Evolutionary conservation across 108 stramenopile genomes (phyloP).

Genomic region (Nitzschia inconspicua): DNA sequence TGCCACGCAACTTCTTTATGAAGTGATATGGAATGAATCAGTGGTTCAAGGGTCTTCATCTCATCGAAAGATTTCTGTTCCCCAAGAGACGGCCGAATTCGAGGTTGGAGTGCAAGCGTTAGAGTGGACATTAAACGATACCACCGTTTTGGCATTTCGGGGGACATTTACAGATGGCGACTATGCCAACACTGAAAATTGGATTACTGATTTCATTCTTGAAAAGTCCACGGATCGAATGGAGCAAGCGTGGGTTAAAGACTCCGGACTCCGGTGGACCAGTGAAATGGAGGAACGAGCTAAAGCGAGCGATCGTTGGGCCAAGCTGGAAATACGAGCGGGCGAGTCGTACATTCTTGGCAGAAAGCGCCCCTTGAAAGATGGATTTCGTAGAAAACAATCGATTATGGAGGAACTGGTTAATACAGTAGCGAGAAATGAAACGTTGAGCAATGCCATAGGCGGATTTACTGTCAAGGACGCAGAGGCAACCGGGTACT

Average conservation of each 20-base stretch:
- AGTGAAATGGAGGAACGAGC: slow-evolving; percentile 2
- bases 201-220: slow-evolving; percentile 1
- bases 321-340: background rate
- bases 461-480: background rate
- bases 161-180: slow-evolving; percentile 5
- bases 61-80: background rate
- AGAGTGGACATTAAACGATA: slow-evolving; percentile 5
- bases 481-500: slow-evolving; percentile 4
- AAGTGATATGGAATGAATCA: background rate
- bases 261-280: slow-evolving; percentile 6
- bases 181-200: slow-evolving; percentile 15
- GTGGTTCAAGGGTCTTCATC: background rate
- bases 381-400: background rate
- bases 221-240: slow-evolving; percentile 10
- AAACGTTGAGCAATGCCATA: background rate
- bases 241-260: slow-evolving; percentile 4
- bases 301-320: background rate
- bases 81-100: slow-evolving; percentile 3
- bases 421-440: background rate
- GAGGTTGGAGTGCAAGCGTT: slow-evolving; percentile 3
- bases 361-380: background rate
- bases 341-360: background rate
- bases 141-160: slow-evolving; percentile 5
- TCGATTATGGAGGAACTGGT: background rate
- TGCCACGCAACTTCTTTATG: background rate